phyloP scores from a whole-genome alignment of 495 filamentous ascomycete genomes.

The Aspergillus asperescens region DNA sequence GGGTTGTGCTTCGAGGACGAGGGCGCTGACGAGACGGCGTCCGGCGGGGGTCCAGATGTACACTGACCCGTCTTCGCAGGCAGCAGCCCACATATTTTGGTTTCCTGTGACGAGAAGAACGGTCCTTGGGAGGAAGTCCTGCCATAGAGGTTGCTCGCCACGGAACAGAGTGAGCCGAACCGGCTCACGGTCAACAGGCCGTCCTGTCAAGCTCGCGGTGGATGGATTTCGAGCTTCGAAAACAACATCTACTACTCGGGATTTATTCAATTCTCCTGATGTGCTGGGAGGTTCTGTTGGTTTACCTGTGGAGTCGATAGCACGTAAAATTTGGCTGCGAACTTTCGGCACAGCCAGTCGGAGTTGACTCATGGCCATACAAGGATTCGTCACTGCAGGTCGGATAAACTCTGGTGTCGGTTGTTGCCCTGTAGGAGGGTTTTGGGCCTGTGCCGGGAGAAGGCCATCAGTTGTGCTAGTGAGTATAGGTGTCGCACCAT shows the following conservation, averaged over 20 bases:
- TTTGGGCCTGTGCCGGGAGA: constrained; percentile 55
- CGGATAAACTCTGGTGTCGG: constrained; percentile 82
- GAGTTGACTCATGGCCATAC: constrained; percentile 75
- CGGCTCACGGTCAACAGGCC: constrained; percentile 65
- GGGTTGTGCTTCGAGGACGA: constrained; percentile 86
- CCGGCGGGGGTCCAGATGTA: constrained; percentile 96
- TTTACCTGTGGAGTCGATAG: constrained; percentile 43
- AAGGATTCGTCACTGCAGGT: constrained; percentile 78
- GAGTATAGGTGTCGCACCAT: constrained; percentile 68
- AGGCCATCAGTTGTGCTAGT: constrained; percentile 72
- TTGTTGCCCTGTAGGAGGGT: constrained; percentile 52
- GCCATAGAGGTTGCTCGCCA: constrained; percentile 83
- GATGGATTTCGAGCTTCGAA: constrained; percentile 72
- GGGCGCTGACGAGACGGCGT: constrained; percentile 71
- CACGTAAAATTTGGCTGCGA: constrained; percentile 65
- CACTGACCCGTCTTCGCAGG: constrained; percentile 88
- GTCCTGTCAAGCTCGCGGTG: constrained; percentile 50
- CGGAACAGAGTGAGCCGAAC: constrained; percentile 74
- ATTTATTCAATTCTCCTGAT: constrained; percentile 54
- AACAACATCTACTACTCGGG: constrained; percentile 58
- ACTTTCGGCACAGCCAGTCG: constrained; percentile 86
- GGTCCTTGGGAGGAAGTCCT: constrained; percentile 80
- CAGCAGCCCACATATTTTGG: constrained; percentile 82
- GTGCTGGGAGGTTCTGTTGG: constrained; percentile 41
- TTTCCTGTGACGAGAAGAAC: constrained; percentile 86